A percentile compares a stretch with the other conserved stretches of the same genome.
These are phyloP conservation scores for Pyropia haitanensis DNA, from an alignment of 23 red algal species.

Conservation along the genomic window DNA sequence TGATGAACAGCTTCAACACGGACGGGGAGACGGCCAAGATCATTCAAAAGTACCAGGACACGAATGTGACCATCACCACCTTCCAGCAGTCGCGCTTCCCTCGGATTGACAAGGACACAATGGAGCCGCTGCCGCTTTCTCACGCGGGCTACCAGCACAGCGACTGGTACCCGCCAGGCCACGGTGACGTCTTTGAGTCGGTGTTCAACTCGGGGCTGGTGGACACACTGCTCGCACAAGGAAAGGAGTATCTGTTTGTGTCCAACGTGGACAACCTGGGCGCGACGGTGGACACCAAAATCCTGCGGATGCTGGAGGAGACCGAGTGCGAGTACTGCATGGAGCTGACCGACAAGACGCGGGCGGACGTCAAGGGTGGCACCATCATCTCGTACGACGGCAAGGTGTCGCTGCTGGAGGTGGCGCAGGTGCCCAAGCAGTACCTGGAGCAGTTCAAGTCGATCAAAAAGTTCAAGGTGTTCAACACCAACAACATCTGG, in stretches of 20 bases:
- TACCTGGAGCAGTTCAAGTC: conserved; percentile 96
- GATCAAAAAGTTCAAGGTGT: conserved; percentile 96
- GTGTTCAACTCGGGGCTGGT: conserved; percentile 75
- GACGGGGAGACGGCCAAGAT: conserved; percentile 92
- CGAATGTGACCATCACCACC: conserved; percentile 77
- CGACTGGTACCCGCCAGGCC: conserved; percentile 99
- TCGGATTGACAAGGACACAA: conserved; percentile 78
- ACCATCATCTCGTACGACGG: conserved; percentile 97
- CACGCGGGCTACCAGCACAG: conserved; percentile 56
- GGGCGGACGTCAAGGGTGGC: conserved; percentile 95
- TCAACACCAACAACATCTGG: conserved; percentile 99
- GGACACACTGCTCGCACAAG: conserved; percentile 78
- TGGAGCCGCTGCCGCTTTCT: conserved; percentile 71
- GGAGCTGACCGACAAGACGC: conserved; percentile 94
- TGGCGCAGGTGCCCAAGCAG: conserved; percentile 86
- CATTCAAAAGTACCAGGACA: conserved; percentile 96
- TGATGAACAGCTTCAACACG: conserved; percentile 98
- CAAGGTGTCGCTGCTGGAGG: conserved; percentile 80
- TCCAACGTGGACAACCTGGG: conserved; percentile 97
- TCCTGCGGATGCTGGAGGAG: conserved; percentile 75
- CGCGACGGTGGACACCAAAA: conserved; percentile 82
- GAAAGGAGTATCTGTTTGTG: conserved; percentile 98
- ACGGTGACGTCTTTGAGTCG: conserved; percentile 88
- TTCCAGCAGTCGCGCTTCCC: conserved; percentile 95
- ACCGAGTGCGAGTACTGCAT: conserved; percentile 87